Conservation (phyloP, 805 yeast species). For the Candida endomychidarum region DNA sequence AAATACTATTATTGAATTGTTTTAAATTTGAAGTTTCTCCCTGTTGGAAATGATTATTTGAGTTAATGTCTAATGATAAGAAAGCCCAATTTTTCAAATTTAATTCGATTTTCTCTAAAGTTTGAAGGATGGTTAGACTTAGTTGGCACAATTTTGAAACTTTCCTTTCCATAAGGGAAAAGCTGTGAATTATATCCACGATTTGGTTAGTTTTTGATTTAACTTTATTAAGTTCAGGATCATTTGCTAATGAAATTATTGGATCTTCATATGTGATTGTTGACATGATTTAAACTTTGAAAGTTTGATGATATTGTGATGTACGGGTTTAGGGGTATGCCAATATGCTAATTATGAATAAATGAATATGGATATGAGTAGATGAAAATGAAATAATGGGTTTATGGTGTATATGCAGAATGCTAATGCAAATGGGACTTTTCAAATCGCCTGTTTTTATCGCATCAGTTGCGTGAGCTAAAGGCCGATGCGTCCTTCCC, state of each 20-base stretch:
- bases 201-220: conserved; percentile 41
- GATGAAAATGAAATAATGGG: background rate
- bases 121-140: conserved; percentile 47
- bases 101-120: conserved; percentile 49
- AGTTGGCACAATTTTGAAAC: conserved; percentile 50
- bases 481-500: conserved; percentile 3
- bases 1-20: conserved; percentile 51
- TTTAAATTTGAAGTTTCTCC: conserved; percentile 17
- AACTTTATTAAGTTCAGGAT: conserved; percentile 47
- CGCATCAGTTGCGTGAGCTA: conserved; percentile 5
- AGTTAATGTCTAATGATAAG: conserved; percentile 49
- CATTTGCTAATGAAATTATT: conserved; percentile 45
- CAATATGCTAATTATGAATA: background rate
- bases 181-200: conserved; percentile 42
- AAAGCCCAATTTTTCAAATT: conserved; percentile 56
- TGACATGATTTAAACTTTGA: no score
- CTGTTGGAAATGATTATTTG: conserved; percentile 38
- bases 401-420: background rate
- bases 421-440: background rate
- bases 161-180: conserved; percentile 42
- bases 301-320: no score
- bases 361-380: background rate
- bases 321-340: no score
- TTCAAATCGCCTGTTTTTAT: conserved; percentile 7
- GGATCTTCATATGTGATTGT: conserved; percentile 43